These are phyloP conservation scores for Hymenoscyphus repandus DNA, from an alignment of 2,329 filamentous ascomycete species.

Conservation along the genomic window DNA sequence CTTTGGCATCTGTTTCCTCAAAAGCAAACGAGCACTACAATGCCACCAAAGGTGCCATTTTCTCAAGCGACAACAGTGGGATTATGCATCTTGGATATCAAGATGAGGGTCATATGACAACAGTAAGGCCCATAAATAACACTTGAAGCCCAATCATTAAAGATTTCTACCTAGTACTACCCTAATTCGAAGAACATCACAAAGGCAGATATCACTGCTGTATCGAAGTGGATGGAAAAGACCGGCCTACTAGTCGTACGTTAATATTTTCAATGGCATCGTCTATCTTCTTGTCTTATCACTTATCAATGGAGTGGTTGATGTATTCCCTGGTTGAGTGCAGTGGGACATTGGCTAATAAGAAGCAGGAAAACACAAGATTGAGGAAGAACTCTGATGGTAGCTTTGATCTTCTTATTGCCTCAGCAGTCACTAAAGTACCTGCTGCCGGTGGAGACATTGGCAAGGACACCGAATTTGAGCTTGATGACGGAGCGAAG, in stretches of 20 bases:
- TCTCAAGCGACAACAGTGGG: slow-evolving; percentile 57
- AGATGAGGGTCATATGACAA: slow-evolving; percentile 71
- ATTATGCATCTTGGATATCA: slow-evolving; percentile 73
- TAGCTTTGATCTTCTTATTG: slow-evolving; percentile 69
- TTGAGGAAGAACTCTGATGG: slow-evolving; percentile 61
- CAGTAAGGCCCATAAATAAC: slow-evolving; percentile 25
- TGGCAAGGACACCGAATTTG: slow-evolving; percentile 58
- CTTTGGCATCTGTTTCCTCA: slow-evolving; percentile 54
- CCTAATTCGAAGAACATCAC: slow-evolving; percentile 70
- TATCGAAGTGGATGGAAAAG: slow-evolving; percentile 68
- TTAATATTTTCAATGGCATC: neutral
- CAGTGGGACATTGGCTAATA: slow-evolving; percentile 4
- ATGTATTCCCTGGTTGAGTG: too few relatives aligned
- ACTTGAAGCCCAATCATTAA: neutral
- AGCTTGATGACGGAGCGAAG: slow-evolving; percentile 52
- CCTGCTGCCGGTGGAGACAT: slow-evolving; percentile 62
- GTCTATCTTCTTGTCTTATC: too few relatives aligned
- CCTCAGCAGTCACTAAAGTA: slow-evolving; percentile 57
- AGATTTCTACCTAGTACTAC: slow-evolving; percentile 51
- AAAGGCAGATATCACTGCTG: slow-evolving; percentile 65
- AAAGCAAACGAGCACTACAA: slow-evolving; percentile 61
- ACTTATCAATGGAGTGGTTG: too few relatives aligned
- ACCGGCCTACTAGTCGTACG: slow-evolving; percentile 57
- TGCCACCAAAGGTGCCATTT: slow-evolving; percentile 66
- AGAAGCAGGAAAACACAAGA: slow-evolving; percentile 64